Conservation (phyloP, 75 land plant genomes). For the Pinus taeda region DNA sequence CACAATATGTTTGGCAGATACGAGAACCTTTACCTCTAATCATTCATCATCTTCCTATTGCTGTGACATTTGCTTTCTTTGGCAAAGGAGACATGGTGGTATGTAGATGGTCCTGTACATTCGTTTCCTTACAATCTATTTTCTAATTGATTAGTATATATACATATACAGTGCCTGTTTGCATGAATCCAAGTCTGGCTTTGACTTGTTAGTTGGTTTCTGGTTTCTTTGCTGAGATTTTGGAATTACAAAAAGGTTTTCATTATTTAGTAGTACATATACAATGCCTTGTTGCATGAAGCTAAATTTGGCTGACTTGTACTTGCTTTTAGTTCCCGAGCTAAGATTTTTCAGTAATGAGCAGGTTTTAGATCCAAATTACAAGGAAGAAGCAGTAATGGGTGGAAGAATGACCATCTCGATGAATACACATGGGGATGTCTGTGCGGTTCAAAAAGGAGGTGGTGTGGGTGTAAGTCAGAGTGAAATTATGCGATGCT, state of each 20-base stretch:
- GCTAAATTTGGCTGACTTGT: too few species aligned
- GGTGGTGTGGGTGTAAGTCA: slow-evolving; percentile 80
- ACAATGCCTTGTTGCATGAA: neutral
- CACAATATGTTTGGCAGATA: slow-evolving; percentile 39
- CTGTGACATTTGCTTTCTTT: slow-evolving; percentile 88
- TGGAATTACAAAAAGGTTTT: slow-evolving; percentile 50
- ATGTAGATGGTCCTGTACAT: slow-evolving; percentile 18
- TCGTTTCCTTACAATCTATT: neutral
- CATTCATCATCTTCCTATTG: slow-evolving; percentile 90
- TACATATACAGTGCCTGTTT: neutral
- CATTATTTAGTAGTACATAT: neutral
- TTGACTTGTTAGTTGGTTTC: too few species aligned
- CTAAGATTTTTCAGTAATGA: neutral
- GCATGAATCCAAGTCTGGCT: neutral
- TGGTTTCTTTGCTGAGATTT: neutral
- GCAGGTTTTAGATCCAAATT: slow-evolving; percentile 86
- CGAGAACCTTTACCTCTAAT: slow-evolving; percentile 85
- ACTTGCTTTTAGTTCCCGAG: neutral
- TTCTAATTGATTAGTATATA: neutral
- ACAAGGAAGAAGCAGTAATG: slow-evolving; percentile 88
- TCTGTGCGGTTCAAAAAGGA: slow-evolving; percentile 92
- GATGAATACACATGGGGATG: slow-evolving; percentile 78
- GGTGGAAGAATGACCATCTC: slow-evolving; percentile 85
- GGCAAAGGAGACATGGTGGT: slow-evolving; percentile 73
- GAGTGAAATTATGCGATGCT: slow-evolving; percentile 79